Evolutionary conservation across 139 green algal genomes (phyloP), one percentile per base, ranked within the genome.

Genomic region (Closterium sp.): DNA sequence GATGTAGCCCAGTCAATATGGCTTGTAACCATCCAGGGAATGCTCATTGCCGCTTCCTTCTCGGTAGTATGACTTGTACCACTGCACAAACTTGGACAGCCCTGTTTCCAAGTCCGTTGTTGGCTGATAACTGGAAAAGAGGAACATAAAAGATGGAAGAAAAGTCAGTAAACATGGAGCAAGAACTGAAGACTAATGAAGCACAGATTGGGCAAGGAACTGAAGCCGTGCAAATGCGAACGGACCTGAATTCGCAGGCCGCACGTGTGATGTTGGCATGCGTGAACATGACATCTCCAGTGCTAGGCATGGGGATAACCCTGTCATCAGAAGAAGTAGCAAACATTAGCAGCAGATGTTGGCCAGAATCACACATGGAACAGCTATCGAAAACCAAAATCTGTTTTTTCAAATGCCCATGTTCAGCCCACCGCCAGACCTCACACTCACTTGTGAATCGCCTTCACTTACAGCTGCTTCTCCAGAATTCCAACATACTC

Each of bases 201-300:
- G n/a, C n/a, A n/a, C n/a, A n/a, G n/a, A n/a, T n/a, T n/a, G n/a
- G n/a, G n/a, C n/a, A n/a, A n/a, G n/a, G n/a, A n/a, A n/a, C n/a
- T n/a, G n/a, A n/a, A n/a, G n/a, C n/a, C n/a, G n/a, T n/a, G n/a
- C n/a, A n/a, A n/a, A n/a, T n/a, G n/a, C n/a, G n/a, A 62, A 62
- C 73, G 95, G 92, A 97, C 27, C 88, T 93, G 30, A 96, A 88
- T 32, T 96, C 94, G 21, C 62, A 85, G 10, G 70, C 88, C 30
- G 97, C 97, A 0, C 50, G 32, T 2, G 93, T 96, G 89, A 98
- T 94, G 92, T 98, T 96, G 34, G 96, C 96, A 94, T 97, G 96
- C 32, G 97, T 98, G 32, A 95, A 95, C 73, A 96, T 94, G 31
- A 98, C 97, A 92, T 98, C 97, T 0, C 97, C 97, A 1, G 93